Evolutionary conservation across 1,139 yeast species (phyloP).

Genomic region (Debaryomyces fabryi): DNA sequence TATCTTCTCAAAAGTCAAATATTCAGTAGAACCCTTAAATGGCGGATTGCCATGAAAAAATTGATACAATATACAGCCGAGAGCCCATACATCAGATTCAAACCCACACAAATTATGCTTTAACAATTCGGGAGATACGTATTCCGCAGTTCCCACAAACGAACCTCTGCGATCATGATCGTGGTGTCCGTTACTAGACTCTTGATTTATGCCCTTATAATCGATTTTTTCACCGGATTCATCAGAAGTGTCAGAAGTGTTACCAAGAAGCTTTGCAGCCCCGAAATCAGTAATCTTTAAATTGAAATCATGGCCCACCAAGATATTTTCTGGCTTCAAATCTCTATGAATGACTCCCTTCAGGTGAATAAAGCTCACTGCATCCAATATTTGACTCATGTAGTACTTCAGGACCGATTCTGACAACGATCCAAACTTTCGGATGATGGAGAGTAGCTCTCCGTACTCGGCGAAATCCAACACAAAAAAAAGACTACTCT

Average conservation of each 20-base stretch:
- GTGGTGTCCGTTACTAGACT: slow-evolving; percentile 10
- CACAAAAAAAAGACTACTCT: slow-evolving; percentile 68
- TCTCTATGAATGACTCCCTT: slow-evolving; percentile 92
- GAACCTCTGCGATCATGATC: slow-evolving; percentile 66
- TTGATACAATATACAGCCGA: slow-evolving; percentile 91
- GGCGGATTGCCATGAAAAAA: slow-evolving; percentile 96
- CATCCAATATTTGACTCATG: slow-evolving; percentile 80
- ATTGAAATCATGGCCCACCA: slow-evolving; percentile 78
- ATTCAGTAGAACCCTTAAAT: slow-evolving; percentile 94
- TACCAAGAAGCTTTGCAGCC: slow-evolving; percentile 80
- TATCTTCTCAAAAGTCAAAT: slow-evolving; percentile 90
- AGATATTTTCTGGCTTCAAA: slow-evolving; percentile 89
- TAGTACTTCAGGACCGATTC: slow-evolving; percentile 77
- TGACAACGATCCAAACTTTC: slow-evolving; percentile 76
- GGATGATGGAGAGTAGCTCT: slow-evolving; percentile 67
- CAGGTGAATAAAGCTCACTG: slow-evolving; percentile 80
- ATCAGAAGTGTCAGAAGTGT: slow-evolving; percentile 48
- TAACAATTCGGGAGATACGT: slow-evolving; percentile 91
- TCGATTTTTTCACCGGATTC: slow-evolving; percentile 36
- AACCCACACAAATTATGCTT: slow-evolving; percentile 83
- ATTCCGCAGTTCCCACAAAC: slow-evolving; percentile 58
- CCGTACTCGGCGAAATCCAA: slow-evolving; percentile 83
- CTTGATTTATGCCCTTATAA: slow-evolving; percentile 33
- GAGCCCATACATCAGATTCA: slow-evolving; percentile 93
- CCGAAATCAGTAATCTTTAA: slow-evolving; percentile 97